Conservation (phyloP, 176 grass and related monocot genomes). For the Luzula sylvatica region DNA sequence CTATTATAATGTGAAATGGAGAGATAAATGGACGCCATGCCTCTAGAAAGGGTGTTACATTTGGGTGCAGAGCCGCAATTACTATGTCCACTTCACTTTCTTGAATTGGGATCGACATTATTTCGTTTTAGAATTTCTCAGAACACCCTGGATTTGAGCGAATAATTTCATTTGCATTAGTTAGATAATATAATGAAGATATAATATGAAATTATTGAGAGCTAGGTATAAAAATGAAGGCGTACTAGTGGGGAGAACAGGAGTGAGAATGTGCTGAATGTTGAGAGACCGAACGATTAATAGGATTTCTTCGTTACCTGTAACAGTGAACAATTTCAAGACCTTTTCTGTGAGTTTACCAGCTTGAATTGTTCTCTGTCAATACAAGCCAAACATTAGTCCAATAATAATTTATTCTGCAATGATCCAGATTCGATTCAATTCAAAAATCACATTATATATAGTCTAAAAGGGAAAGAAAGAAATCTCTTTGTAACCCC, state of each 20-base stretch:
- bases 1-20: conserved; percentile 72
- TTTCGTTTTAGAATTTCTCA: conserved; percentile 60
- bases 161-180: not conserved
- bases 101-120: conserved; percentile 69
- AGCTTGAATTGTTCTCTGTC: conserved; percentile 64
- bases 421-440: no score
- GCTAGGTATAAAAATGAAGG: no score
- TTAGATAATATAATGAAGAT: not conserved
- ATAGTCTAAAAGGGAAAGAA: no score
- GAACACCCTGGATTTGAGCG: conserved; percentile 53
- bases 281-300: conserved; percentile 49
- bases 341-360: conserved; percentile 87
- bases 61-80: conserved; percentile 69
- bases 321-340: conserved; percentile 71
- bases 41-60: conserved; percentile 66
- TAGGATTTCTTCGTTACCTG: conserved; percentile 61
- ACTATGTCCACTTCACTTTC: conserved; percentile 88
- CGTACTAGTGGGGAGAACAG: conserved; percentile 81
- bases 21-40: conserved; percentile 88
- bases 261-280: conserved; percentile 52
- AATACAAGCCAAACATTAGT: conserved; percentile 6
- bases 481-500: no score
- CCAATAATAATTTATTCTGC: no score
- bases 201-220: no score
- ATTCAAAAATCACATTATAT: no score